These are phyloP conservation scores for Laguncularia racemosa DNA, from an alignment of 345 rosid genomes.

Conservation along the genomic window DNA sequence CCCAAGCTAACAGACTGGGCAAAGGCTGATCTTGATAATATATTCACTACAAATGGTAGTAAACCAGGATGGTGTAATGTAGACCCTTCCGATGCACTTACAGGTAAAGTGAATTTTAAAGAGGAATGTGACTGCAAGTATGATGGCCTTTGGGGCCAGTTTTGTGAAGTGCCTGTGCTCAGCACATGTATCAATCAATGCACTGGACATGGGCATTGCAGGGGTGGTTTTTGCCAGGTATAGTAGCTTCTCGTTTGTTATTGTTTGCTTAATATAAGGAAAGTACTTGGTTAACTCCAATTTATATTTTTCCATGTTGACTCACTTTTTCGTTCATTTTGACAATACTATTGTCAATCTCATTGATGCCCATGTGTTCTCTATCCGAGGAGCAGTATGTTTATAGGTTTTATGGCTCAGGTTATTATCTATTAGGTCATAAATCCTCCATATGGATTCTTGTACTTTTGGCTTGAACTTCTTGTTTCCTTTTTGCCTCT, in stretches of 20 bases:
- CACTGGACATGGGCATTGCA: conserved; percentile 80
- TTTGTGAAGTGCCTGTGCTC: conserved; percentile 82
- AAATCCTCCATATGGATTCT: too few relatives aligned
- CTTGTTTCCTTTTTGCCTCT: too few relatives aligned
- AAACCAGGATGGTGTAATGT: conserved; percentile 94
- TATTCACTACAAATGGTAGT: conserved; percentile 69
- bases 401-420: too few relatives aligned
- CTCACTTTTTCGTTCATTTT: too few relatives aligned
- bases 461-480: too few relatives aligned
- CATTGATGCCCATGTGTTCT: too few relatives aligned
- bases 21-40: conserved; percentile 66
- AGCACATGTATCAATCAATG: conserved; percentile 84
- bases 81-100: conserved; percentile 75
- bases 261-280: neutral
- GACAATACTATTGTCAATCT: too few relatives aligned
- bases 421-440: too few relatives aligned
- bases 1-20: conserved; percentile 66
- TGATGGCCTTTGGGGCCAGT: conserved; percentile 74
- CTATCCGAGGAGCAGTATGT: too few relatives aligned
- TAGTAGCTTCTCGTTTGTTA: neutral
- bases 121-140: conserved; percentile 95
- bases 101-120: conserved; percentile 47
- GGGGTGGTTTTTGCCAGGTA: conserved; percentile 97
- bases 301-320: too few relatives aligned
- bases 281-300: neutral